Evolutionary conservation across 2,329 filamentous ascomycete species (phyloP).

Genomic region (Fusarium nodosum): DNA sequence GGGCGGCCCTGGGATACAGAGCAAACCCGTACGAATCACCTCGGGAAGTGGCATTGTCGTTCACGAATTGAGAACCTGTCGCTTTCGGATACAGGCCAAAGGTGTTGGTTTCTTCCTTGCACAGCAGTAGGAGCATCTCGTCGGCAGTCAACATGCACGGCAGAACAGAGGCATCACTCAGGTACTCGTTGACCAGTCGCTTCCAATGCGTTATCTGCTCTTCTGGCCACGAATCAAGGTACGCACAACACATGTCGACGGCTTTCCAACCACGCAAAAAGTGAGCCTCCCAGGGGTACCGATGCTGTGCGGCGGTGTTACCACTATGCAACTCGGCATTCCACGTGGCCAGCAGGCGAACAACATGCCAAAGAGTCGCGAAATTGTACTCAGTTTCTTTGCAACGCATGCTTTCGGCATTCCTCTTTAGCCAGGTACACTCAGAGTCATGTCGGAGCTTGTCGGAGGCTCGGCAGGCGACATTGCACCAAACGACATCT

Average conservation of each 20-base stretch:
- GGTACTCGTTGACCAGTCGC: constrained; percentile 42
- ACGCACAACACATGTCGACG: constrained; percentile 47
- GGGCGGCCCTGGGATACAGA: constrained; percentile 49
- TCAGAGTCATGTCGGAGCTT: constrained; percentile 46
- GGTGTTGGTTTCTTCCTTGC: constrained; percentile 51
- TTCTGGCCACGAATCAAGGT: constrained; percentile 51
- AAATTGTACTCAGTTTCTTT: constrained; percentile 49
- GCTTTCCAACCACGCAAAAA: constrained; percentile 49
- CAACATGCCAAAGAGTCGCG: constrained; percentile 49
- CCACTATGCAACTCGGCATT: constrained; percentile 35
- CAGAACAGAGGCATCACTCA: constrained; percentile 40
- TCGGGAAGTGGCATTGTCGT: constrained; percentile 23
- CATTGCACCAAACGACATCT: constrained; percentile 50
- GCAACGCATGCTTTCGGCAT: constrained; percentile 31
- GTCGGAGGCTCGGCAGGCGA: constrained; percentile 42
- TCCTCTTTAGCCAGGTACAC: constrained; percentile 46
- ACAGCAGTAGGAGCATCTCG: constrained; percentile 46
- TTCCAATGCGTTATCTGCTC: constrained; percentile 47
- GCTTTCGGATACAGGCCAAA: constrained; percentile 48
- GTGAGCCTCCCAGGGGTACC: constrained; percentile 25
- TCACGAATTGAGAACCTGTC: constrained; percentile 42
- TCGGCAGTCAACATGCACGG: constrained; percentile 27
- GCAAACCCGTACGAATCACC: constrained; percentile 48
- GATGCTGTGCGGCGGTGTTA: not conserved
- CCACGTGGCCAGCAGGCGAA: constrained; percentile 49